These are phyloP conservation scores for Penicillium sp. DNA, from an alignment of 2,329 filamentous ascomycete species.

Conservation along the genomic window DNA sequence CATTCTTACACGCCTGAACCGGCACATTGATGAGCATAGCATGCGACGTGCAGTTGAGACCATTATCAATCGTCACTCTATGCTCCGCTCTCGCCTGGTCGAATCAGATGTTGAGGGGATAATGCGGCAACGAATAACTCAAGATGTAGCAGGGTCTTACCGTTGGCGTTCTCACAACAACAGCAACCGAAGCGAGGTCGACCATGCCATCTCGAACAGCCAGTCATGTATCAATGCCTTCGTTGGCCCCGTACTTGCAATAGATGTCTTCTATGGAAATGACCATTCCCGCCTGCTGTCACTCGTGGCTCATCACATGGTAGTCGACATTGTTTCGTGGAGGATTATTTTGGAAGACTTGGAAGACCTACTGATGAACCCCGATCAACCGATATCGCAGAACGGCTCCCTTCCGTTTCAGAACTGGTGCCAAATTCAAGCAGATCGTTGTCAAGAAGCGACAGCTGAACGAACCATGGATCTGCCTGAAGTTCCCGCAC, in stretches of 20 bases:
- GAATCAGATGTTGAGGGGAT: too few species aligned
- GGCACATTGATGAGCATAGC: slow-evolving; percentile 18
- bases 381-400: too few species aligned
- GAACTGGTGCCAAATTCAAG: slow-evolving; percentile 34
- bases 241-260: slow-evolving; percentile 33
- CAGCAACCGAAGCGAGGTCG: slow-evolving; percentile 13
- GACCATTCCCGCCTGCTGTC: slow-evolving; percentile 27
- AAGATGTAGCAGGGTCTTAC: slow-evolving; percentile 25
- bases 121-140: slow-evolving; percentile 27
- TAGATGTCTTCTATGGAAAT: slow-evolving; percentile 36
- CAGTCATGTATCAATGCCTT: slow-evolving; percentile 30
- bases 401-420: slow-evolving; percentile 33
- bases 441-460: too few species aligned
- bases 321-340: slow-evolving; percentile 37
- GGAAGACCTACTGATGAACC: slow-evolving; percentile 26
- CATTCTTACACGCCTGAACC: slow-evolving; percentile 27
- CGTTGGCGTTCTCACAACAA: slow-evolving; percentile 19
- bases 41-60: slow-evolving; percentile 29
- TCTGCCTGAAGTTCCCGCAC: slow-evolving; percentile 18
- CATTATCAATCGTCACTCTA: slow-evolving; percentile 32
- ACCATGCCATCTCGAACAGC: slow-evolving; percentile 23
- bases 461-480: slow-evolving; percentile 25
- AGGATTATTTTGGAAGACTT: slow-evolving; percentile 34
- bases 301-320: slow-evolving; percentile 32
- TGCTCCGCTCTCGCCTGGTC: slow-evolving; percentile 33